phyloP scores from a whole-genome alignment of 305 asterid genomes.

The Petunia hybrid region DNA sequence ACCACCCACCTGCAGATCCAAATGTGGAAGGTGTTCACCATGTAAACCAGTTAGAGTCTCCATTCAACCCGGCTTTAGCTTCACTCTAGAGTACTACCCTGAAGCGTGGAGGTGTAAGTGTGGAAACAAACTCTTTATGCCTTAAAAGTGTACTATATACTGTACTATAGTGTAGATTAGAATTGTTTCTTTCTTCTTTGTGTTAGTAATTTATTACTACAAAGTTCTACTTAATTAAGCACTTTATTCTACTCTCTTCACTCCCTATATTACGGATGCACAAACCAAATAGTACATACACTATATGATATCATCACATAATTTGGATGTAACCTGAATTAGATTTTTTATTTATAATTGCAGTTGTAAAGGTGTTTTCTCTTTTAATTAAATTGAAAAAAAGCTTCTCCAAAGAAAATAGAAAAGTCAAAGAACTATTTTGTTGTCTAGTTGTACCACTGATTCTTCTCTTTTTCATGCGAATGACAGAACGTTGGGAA shows the following conservation, averaged over 20 bases:
- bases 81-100: constrained; percentile 80
- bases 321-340: not conserved
- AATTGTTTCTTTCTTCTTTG: not conserved
- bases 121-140: constrained; percentile 77
- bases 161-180: not conserved
- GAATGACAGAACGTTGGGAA: constrained; percentile 63
- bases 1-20: constrained; percentile 86
- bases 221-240: not conserved
- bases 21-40: constrained; percentile 74
- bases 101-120: constrained; percentile 97
- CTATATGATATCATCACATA: too few species aligned
- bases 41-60: constrained; percentile 83
- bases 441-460: constrained; percentile 29
- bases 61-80: constrained; percentile 73
- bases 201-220: not conserved
- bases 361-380: not conserved
- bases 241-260: not conserved
- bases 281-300: not conserved
- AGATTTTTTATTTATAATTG: not conserved
- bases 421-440: not conserved
- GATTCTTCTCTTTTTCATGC: constrained; percentile 40
- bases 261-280: not conserved
- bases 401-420: not conserved
- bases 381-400: not conserved
- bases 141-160: constrained; percentile 38